Evolutionary conservation across 2,329 filamentous ascomycete genomes (phyloP).

Genomic region (Raffaelea arxii): DNA sequence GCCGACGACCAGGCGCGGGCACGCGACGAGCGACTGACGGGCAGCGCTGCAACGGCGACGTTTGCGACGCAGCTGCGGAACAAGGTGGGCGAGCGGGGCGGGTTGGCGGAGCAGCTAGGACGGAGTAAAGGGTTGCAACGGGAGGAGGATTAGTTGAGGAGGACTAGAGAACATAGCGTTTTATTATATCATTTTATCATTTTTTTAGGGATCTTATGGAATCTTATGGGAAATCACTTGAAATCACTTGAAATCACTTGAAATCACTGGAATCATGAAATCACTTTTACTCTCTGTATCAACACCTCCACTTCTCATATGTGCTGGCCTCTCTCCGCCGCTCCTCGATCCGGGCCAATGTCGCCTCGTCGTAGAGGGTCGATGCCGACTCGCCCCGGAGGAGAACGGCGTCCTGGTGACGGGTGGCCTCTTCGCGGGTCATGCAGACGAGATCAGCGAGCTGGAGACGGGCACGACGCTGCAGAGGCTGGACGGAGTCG

Average conservation of each 20-base stretch:
- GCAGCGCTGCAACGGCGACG: constrained; percentile 19
- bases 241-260: no score
- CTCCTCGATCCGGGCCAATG: constrained; percentile 56
- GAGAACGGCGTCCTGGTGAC: constrained; percentile 73
- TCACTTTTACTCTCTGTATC: background rate
- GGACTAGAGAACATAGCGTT: constrained; percentile 19
- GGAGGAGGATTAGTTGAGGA: constrained; percentile 25
- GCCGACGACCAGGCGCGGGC: constrained; percentile 56
- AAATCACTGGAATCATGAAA: no score
- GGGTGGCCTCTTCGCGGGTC: constrained; percentile 80
- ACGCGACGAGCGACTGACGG: constrained; percentile 24
- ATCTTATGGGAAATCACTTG: no score
- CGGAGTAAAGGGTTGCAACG: constrained; percentile 34
- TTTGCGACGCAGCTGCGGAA: constrained; percentile 56
- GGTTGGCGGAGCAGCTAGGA: constrained; percentile 40
- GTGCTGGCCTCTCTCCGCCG: constrained; percentile 57
- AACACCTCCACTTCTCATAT: constrained; percentile 37
- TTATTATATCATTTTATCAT: background rate
- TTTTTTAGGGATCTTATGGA: no score
- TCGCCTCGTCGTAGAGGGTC: constrained; percentile 63
- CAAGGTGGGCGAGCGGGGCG: constrained; percentile 40
- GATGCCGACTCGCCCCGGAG: constrained; percentile 56
- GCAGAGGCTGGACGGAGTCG: constrained; percentile 50
- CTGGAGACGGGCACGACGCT: constrained; percentile 63
- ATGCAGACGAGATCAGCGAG: constrained; percentile 73